Evolutionary conservation across 345 rosid species (phyloP).

Genomic region (Camelina laxa): DNA sequence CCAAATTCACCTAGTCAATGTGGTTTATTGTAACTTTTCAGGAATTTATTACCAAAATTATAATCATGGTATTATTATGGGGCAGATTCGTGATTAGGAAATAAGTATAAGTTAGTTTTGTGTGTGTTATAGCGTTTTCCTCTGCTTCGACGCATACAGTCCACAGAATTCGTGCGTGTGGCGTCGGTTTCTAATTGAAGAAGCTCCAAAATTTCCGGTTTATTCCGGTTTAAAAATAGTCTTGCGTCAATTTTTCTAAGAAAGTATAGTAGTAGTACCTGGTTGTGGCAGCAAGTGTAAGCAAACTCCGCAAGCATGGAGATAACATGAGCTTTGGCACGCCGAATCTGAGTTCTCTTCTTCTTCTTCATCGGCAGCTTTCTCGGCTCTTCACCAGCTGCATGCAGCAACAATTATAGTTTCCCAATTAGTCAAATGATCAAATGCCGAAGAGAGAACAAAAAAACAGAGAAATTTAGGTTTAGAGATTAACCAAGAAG

Average conservation of each 20-base stretch:
- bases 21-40: background rate
- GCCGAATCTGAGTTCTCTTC: slow-evolving; percentile 58
- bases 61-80: background rate
- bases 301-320: slow-evolving; percentile 84
- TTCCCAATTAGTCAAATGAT: background rate
- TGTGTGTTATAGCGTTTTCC: background rate
- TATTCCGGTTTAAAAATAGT: background rate
- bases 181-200: background rate
- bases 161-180: background rate
- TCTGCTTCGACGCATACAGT: background rate
- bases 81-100: background rate
- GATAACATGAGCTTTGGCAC: slow-evolving; percentile 79
- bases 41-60: background rate
- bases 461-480: background rate
- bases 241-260: background rate
- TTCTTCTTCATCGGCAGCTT: slow-evolving; percentile 47
- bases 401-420: slow-evolving; percentile 21
- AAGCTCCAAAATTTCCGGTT: background rate
- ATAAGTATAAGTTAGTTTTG: background rate
- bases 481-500: slow-evolving; percentile 60
- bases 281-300: slow-evolving; percentile 59
- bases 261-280: slow-evolving; percentile 44
- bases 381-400: slow-evolving; percentile 62
- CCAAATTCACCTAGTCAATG: slow-evolving; percentile 66
- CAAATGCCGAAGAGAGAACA: too few species aligned